A percentile compares a stretch with the other conserved stretches of the same genome.
Evolutionary conservation across 148 eudicot genomes (phyloP).

Genomic region (Persicaria tinctoria): DNA sequence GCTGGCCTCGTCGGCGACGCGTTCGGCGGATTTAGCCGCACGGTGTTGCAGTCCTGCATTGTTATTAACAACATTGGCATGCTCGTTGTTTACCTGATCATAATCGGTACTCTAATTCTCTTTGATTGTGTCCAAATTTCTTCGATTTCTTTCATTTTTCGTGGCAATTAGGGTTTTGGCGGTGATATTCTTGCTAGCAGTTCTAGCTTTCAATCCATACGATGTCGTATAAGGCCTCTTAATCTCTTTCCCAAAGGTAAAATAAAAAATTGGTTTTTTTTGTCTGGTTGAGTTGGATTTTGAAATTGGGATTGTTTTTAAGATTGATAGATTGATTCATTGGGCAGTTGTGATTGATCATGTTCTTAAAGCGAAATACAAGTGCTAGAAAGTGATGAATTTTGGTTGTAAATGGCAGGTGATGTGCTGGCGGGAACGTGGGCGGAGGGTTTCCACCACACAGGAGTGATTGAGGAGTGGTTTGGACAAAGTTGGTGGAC

Average conservation of each 20-base stretch:
- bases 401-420: conserved; percentile 31
- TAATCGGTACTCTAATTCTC: conserved; percentile 40
- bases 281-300: too few species aligned
- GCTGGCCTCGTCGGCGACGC: conserved; percentile 69
- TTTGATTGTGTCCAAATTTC: neutral
- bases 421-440: conserved; percentile 78
- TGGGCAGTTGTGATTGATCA: neutral
- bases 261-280: too few species aligned
- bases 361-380: neutral
- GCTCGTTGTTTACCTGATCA: conserved; percentile 64
- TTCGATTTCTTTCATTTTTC: neutral
- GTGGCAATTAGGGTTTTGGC: neutral
- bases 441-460: conserved; percentile 61
- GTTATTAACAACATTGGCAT: conserved; percentile 62
- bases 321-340: conserved; percentile 1
- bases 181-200: neutral
- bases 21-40: conserved; percentile 64
- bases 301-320: neutral
- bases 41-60: conserved; percentile 51
- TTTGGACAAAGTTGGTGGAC: conserved; percentile 77
- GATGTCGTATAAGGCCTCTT: too few species aligned
- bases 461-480: conserved; percentile 78
- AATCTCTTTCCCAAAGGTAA: neutral
- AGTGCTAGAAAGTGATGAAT: conserved; percentile 3
- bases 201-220: too few species aligned